Evolutionary conservation across 768 basidiomycete species (phyloP), one percentile per base, ranked within the genome.

Genomic region (Tephrocybe sp.): DNA sequence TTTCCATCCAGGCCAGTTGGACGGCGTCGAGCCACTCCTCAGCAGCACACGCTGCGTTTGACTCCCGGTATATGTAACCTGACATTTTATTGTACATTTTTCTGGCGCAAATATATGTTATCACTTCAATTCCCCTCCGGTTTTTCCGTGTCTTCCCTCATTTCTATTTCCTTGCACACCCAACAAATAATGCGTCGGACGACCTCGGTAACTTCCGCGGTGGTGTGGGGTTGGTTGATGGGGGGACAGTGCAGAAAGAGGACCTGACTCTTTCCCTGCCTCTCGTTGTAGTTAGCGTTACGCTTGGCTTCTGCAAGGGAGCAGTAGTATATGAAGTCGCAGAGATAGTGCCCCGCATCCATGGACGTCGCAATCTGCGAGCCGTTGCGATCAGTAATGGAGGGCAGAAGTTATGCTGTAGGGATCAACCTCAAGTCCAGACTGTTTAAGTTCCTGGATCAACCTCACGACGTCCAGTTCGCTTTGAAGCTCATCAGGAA

Each of bases 321-420:
- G 61, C 85, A 85, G 60, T 86, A 90, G 64, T 85, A 88, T 53
- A 85, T 78, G 65, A 86, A 90, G 68, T 90, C 88, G 62, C 85
- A 87, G 10, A 89, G 68, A 64, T 83, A 90, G 63, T 86, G 85
- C 0, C 87, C 88, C 12, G 86, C 84, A 61, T 90, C 88, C 75
- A 84, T 79, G 2, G 87, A 88, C n/a, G 84, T 77, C 62, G 84
- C 83, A 18, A 88, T 82, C 68, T 84, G 76, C 84, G 58, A 43
- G 43, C 45, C 53, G 43, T 53, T 37, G 49, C 11, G 24, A 40
- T 60, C 53, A 48, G 10, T 23, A 38, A 3, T 25, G 6, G 42
- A 34, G 21, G 20, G 18, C 18, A 34, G 4, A 36, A 34, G 25
- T 37, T 30, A 5, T 23, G 50, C 40, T 40, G 51, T 47, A 38